These are phyloP conservation scores for Penicillium sp. DNA, from an alignment of 2,329 filamentous ascomycete species.

Conservation along the genomic window DNA sequence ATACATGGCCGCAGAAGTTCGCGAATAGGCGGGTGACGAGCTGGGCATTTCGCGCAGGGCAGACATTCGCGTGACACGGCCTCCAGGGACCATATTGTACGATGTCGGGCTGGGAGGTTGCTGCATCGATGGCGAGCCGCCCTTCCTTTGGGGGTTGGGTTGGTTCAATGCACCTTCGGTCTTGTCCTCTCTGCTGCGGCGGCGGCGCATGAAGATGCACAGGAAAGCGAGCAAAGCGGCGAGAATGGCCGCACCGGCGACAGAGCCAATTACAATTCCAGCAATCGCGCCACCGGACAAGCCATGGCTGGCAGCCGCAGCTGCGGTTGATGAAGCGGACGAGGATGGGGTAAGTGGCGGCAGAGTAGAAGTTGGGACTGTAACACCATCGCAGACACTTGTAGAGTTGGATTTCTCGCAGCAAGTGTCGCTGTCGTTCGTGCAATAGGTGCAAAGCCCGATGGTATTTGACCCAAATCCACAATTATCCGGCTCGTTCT, in stretches of 20 bases:
- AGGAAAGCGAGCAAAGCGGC: slow-evolving; percentile 61
- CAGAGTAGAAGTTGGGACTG: slow-evolving; percentile 66
- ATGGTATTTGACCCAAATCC: slow-evolving; percentile 72
- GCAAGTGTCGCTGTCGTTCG: slow-evolving; percentile 92
- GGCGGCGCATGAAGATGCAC: slow-evolving; percentile 62
- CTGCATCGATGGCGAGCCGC: slow-evolving; percentile 43
- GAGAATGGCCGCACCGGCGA: slow-evolving; percentile 72
- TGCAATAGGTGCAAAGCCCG: slow-evolving; percentile 86
- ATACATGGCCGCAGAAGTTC: slow-evolving; percentile 51
- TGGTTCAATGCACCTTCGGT: slow-evolving; percentile 85
- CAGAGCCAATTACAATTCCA: slow-evolving; percentile 80
- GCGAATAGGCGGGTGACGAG: slow-evolving; percentile 60
- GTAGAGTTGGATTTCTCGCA: slow-evolving; percentile 82
- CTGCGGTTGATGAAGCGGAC: slow-evolving; percentile 65
- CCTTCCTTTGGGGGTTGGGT: slow-evolving; percentile 67
- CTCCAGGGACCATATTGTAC: slow-evolving; percentile 78
- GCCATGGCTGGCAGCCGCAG: slow-evolving; percentile 46
- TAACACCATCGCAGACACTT: slow-evolving; percentile 71
- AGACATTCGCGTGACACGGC: slow-evolving; percentile 92
- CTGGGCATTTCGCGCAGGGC: slow-evolving; percentile 77
- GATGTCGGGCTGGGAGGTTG: slow-evolving; percentile 50
- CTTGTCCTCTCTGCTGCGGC: slow-evolving; percentile 54
- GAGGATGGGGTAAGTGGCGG: slow-evolving; percentile 55
- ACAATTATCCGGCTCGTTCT: slow-evolving; percentile 85
- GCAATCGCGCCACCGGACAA: slow-evolving; percentile 88